These are phyloP conservation scores for Populus nigra DNA, from an alignment of 345 rosid species.

Conservation along the genomic window DNA sequence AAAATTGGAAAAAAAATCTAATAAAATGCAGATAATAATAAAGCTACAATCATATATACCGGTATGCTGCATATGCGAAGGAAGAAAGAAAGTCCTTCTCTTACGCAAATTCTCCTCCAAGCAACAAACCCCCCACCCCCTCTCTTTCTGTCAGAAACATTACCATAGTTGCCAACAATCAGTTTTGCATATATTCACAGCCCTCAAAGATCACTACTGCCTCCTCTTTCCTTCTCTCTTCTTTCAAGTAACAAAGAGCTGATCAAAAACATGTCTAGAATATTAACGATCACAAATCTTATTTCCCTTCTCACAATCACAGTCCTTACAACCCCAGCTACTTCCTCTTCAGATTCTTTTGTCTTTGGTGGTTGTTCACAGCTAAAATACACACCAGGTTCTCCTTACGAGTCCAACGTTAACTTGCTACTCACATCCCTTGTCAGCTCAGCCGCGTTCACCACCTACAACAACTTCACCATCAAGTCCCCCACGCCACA, in stretches of 20 bases:
- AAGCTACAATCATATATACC: conserved; percentile 15
- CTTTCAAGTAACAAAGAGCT: not conserved
- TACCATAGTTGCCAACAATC: not conserved
- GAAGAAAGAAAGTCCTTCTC: conserved; percentile 30
- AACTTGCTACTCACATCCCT: conserved; percentile 33
- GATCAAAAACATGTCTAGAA: conserved; percentile 4
- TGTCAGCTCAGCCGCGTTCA: conserved; percentile 28
- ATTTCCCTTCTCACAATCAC: conserved; percentile 6
- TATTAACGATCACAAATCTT: not conserved
- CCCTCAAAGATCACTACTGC: not conserved
- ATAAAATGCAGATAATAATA: not conserved
- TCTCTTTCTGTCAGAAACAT: not conserved
- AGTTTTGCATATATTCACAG: not conserved
- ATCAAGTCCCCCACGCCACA: conserved; percentile 10
- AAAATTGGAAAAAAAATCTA: not conserved
- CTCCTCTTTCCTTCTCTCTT: not conserved
- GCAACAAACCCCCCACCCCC: conserved; percentile 28
- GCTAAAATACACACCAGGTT: conserved; percentile 19
- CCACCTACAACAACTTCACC: conserved; percentile 30
- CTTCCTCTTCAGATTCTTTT: conserved; percentile 22
- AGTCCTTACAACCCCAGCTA: conserved; percentile 1
- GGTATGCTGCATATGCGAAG: not conserved
- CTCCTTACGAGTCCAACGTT: conserved; percentile 30
- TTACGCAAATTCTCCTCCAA: conserved; percentile 61
- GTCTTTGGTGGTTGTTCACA: conserved; percentile 31